These are phyloP conservation scores for Colletotrichum sp. DNA, from an alignment of 2,329 filamentous ascomycete species.

Conservation along the genomic window DNA sequence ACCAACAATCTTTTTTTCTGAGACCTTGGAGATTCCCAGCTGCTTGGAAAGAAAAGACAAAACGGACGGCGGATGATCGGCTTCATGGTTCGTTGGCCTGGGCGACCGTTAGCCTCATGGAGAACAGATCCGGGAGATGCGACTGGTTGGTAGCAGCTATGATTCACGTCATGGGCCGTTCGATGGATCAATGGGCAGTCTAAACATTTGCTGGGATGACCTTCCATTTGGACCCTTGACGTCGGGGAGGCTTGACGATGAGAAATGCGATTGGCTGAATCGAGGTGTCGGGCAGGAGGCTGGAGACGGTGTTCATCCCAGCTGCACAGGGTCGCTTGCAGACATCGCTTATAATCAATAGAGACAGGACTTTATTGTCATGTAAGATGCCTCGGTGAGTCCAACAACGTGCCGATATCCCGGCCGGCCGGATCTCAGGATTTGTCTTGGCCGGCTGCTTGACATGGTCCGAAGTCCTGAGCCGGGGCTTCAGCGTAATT, in stretches of 20 bases:
- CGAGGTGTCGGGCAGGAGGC: neutral
- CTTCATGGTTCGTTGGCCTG: neutral
- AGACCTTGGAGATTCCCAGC: neutral
- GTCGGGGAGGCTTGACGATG: neutral
- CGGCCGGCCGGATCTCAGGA: neutral
- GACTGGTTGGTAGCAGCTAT: neutral
- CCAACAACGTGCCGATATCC: neutral
- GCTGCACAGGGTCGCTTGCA: neutral
- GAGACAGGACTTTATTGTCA: too few relatives aligned
- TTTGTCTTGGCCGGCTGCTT: too few relatives aligned
- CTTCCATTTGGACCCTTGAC: neutral
- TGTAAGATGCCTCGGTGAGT: neutral
- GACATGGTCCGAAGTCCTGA: too few relatives aligned
- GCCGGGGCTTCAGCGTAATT: neutral
- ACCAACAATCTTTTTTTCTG: neutral
- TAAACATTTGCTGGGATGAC: neutral
- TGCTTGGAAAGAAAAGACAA: neutral
- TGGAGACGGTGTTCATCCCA: neutral
- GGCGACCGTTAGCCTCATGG: neutral
- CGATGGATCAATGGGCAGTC: neutral
- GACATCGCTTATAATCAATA: neutral
- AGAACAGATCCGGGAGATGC: neutral
- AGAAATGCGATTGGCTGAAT: conserved; percentile 2
- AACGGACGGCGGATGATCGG: neutral
- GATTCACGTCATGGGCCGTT: neutral